Evolutionary conservation across 805 yeast genomes (phyloP).

Genomic region (Myxozyma udenii): DNA sequence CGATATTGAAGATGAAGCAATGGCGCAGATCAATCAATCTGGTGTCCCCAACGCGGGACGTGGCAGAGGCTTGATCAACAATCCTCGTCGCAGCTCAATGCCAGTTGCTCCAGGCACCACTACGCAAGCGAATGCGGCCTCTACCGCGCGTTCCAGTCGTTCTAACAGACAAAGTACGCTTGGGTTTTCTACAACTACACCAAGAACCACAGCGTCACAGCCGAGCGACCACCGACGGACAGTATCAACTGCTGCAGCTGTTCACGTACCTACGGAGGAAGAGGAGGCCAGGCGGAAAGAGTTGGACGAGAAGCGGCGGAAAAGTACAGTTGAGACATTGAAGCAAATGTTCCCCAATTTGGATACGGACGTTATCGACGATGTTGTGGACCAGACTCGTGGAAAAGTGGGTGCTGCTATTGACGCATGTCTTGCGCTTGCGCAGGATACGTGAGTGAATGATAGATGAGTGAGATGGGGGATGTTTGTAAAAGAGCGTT

Average conservation of each 20-base stretch:
- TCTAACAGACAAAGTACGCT: background rate
- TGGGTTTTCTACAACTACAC: background rate
- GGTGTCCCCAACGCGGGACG: background rate
- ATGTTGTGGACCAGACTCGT: constrained; percentile 62
- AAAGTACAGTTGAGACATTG: constrained; percentile 50
- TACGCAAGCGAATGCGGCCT: background rate
- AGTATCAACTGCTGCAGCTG: constrained; percentile 1
- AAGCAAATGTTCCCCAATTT: constrained; percentile 71
- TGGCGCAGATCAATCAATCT: background rate
- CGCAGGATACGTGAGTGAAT: no score
- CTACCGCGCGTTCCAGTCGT: background rate
- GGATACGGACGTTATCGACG: constrained; percentile 65
- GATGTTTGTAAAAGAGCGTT: background rate
- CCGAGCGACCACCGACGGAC: constrained; percentile 2
- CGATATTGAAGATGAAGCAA: constrained; percentile 18
- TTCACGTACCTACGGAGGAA: background rate
- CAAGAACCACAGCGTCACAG: background rate
- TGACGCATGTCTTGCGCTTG: constrained; percentile 50
- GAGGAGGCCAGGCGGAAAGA: constrained; percentile 36
- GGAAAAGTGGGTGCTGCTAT: constrained; percentile 70
- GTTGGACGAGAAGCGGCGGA: constrained; percentile 46
- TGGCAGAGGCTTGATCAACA: constrained; percentile 11
- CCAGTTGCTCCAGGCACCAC: background rate
- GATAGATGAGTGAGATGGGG: background rate
- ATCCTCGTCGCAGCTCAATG: constrained; percentile 9